Conservation (phyloP, 2,329 filamentous ascomycete genomes). For the Pyricularia sp. region DNA sequence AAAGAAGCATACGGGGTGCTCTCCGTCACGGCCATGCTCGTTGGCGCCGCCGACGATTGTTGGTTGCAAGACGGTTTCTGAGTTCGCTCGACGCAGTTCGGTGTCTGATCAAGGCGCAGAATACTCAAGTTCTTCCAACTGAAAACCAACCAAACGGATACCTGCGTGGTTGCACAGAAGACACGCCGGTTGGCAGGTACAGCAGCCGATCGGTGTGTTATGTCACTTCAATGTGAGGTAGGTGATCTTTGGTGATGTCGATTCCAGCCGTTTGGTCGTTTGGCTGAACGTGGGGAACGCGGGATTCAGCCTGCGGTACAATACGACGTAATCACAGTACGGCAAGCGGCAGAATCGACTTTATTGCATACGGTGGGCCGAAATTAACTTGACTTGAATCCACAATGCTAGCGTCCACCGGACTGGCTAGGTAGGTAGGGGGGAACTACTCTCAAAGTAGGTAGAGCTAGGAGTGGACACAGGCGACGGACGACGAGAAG, state of each 20-base stretch:
- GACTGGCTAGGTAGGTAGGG: neutral
- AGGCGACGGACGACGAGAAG: neutral
- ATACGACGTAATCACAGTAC: constrained; percentile 1
- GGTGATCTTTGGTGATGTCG: neutral
- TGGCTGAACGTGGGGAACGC: neutral
- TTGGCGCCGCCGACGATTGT: neutral
- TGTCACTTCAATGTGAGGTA: neutral
- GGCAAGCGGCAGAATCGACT: neutral
- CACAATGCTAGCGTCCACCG: neutral
- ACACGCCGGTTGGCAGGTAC: neutral
- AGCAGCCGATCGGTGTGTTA: neutral
- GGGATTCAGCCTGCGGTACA: neutral
- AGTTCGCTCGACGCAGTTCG: neutral
- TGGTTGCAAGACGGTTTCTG: neutral
- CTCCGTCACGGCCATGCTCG: constrained; percentile 39
- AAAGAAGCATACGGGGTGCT: constrained; percentile 34
- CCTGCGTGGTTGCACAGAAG: neutral
- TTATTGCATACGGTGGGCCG: neutral
- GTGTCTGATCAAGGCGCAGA: neutral
- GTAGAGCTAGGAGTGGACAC: neutral
- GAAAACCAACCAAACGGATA: neutral
- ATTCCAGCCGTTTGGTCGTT: neutral
- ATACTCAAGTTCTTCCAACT: neutral
- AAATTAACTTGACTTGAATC: neutral
- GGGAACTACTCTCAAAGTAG: neutral